Conservation (phyloP, 345 rosid species). For the Bruguiera parviflora region DNA sequence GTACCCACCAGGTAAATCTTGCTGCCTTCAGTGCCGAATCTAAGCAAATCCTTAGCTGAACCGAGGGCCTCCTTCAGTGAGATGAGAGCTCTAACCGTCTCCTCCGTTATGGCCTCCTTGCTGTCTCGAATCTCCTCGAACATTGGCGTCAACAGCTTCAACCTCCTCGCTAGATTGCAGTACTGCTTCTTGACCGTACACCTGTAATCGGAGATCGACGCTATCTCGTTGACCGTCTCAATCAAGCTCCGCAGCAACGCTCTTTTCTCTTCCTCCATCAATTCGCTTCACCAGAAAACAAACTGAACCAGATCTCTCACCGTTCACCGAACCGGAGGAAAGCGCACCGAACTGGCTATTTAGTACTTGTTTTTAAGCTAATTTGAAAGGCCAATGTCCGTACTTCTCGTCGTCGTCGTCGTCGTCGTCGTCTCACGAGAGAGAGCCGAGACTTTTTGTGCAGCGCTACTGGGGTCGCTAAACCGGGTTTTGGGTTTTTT, state of each 20-base stretch:
- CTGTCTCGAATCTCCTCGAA: slow-evolving; percentile 77
- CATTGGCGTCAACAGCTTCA: slow-evolving; percentile 77
- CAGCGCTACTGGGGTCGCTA: slow-evolving; percentile 14
- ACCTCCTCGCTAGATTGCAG: slow-evolving; percentile 66
- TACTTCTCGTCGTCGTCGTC: neutral
- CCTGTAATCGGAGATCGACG: slow-evolving; percentile 55
- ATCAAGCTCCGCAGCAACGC: slow-evolving; percentile 49
- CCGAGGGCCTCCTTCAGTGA: slow-evolving; percentile 46
- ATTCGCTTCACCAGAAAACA: neutral
- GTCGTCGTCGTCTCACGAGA: neutral
- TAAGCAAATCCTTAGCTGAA: slow-evolving; percentile 61
- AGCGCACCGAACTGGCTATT: neutral
- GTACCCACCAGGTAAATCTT: slow-evolving; percentile 87
- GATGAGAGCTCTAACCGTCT: slow-evolving; percentile 39
- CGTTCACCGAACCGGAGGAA: neutral
- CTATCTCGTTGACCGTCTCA: slow-evolving; percentile 58
- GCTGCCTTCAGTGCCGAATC: slow-evolving; percentile 79
- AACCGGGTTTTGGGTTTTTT: neutral
- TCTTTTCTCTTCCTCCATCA: slow-evolving; percentile 58
- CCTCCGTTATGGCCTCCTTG: slow-evolving; percentile 52
- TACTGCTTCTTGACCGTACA: slow-evolving; percentile 66
- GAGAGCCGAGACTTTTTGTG: neutral
- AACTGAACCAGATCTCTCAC: slow-evolving; percentile 8
- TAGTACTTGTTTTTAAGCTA: too few species aligned
- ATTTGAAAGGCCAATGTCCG: neutral